Base-by-base conservation (phyloP, 1,284 basidiomycete genomes). In the Boletellus deceptivus region DNA sequence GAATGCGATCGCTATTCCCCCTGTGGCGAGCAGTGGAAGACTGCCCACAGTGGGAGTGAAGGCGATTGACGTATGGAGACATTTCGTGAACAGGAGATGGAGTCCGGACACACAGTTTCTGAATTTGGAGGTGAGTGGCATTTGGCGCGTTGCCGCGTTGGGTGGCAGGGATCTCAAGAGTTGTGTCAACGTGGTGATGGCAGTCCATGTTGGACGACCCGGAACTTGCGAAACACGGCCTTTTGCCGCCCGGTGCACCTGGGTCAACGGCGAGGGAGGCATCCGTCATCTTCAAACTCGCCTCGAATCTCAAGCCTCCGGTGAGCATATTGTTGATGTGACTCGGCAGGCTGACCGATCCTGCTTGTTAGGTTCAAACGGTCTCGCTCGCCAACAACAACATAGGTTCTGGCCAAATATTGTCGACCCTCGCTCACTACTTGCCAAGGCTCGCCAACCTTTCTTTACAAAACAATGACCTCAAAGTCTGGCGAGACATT, bases 271-370 rank as follows among this genome's bases (percentile, higher is more conserved):
- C 72, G 34, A 82, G 80, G 57, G 86, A 92, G 59, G 82, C 85
- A 2, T 81, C 86, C 7, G 91, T 92, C 22, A 82, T 94, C 35
- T 91, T 92, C 74, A 95, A 94, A 70, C 75, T 94, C 17, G 89
- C 90, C 8, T 77, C 81, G 22, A 80, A 88, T 59, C 79, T 92
- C 39, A 83, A 82, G 58, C 92, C 93, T 25, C 79, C 83, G 56
- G 89, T 90, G 60, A 52, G 75, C 64, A 10, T 8, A 2, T 20
- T 52, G 51, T 8, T n/a, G 25, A 52, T 42, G 43, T 40, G 20
- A 18, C 35, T n/a, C 11, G 13, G 50, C 25, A 36, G 9, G 35
- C 34, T 37, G 42, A 54, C 37, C 55, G 33, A 56, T 33, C 24
- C 4, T n/a, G 31, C 11, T 47, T 41, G 16, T 29, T 59, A 91